Conservation (phyloP, 768 basidiomycete genomes). For the Tephrocybe sp. region DNA sequence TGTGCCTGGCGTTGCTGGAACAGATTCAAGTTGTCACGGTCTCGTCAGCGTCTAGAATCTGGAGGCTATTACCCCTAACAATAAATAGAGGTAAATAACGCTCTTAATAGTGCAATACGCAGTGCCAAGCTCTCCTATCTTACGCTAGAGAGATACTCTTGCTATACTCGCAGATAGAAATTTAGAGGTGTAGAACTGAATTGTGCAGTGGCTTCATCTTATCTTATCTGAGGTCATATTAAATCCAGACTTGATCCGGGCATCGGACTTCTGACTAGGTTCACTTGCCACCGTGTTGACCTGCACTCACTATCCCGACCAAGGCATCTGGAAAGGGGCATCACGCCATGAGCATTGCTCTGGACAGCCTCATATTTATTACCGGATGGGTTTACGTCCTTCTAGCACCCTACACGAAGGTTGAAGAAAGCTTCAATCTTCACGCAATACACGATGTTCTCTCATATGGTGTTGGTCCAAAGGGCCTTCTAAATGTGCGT, state of each 20-base stretch:
- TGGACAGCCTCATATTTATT: constrained; percentile 50
- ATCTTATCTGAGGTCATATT: neutral
- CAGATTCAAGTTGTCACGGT: neutral
- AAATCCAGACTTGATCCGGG: neutral
- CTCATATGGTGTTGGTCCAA: constrained; percentile 58
- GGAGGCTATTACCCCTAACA: neutral
- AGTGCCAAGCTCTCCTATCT: too few species aligned
- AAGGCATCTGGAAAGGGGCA: neutral
- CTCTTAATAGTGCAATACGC: neutral
- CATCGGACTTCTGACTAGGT: too few species aligned
- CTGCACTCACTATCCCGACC: neutral
- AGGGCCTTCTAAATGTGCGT: constrained; percentile 48
- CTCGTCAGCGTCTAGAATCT: neutral
- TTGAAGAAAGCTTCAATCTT: constrained; percentile 95
- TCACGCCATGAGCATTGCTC: constrained; percentile 14
- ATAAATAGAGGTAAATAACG: constrained; percentile 9
- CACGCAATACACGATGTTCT: constrained; percentile 90
- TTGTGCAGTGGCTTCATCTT: neutral
- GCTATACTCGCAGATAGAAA: too few species aligned
- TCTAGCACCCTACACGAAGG: constrained; percentile 88
- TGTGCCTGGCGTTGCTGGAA: neutral
- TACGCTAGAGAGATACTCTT: too few species aligned
- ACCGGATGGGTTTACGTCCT: constrained; percentile 67
- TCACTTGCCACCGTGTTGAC: neutral
- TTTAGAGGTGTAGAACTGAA: too few species aligned